Evolutionary conservation across 2,329 filamentous ascomycete genomes (phyloP), one percentile per base, ranked within the genome.

Genomic region (Fusarium nisikadoi): DNA sequence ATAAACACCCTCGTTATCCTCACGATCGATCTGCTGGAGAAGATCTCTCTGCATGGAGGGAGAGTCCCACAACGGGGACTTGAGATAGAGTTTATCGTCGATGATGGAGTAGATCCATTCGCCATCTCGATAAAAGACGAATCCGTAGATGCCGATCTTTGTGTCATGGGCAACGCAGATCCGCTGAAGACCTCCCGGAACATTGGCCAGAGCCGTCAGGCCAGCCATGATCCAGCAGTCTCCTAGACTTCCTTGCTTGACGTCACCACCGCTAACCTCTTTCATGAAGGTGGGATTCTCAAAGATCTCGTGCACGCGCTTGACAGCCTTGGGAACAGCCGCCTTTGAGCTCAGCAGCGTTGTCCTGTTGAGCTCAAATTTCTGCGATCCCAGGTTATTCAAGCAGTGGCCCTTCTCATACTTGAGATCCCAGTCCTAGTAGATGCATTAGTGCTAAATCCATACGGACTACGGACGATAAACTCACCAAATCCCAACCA

Each of bases 101-200:
- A 97, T 90, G 69, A 97, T 95, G 64, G 93, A 94, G 75, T 94
- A 94, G 62, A 95, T 93, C 94, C 94, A 97, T 81, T 96, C 93
- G 58, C 94, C 94, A 77, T 97, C 94, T 79, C 94, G 86, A 79
- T 92, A 93, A 79, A 97, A 97, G 53, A 97, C 93, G 77, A 97
- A 97, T 3, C 94, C 94, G 76, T 97, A 97, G 7, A 97, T 94
- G 13, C 94, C 94, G 55, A 96, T 90, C 71, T 80, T 86, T 14
- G 88, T 89, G 74, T 97, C 89, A 46, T 92, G 90, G 49, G 90
- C 92, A 35, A 97, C 92, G 75, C 94, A 97, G 12, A 94, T 87
- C 23, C 89, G 87, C 76, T 92, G 87, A 59, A 97, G 90, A 19
- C 93, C 85, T 3, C 87, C 90, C 50, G 91, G 84, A 67, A 93